Evolutionary conservation across 1,284 basidiomycete species (phyloP).

Genomic region (Sporisorium iseilematis-ciliati): DNA sequence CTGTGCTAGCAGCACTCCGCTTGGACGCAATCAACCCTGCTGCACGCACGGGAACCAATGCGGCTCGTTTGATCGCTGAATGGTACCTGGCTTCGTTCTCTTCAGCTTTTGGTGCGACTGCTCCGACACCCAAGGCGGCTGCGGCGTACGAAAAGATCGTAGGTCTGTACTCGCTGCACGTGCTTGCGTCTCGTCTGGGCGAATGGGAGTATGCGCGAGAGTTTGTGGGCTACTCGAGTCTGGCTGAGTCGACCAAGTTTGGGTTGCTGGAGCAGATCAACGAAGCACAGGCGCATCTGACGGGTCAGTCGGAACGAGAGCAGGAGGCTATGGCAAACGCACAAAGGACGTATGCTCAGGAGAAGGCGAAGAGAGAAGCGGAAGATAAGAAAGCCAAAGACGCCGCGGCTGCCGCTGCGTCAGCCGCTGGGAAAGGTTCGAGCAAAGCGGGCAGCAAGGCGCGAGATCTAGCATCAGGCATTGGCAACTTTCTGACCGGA

Average conservation of each 20-base stretch:
- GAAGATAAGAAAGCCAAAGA: slow-evolving; percentile 45
- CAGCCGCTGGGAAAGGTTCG: slow-evolving; percentile 9
- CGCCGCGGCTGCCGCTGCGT: slow-evolving; percentile 11
- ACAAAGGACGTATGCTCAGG: slow-evolving; percentile 42
- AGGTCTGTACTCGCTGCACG: slow-evolving; percentile 55
- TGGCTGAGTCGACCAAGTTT: slow-evolving; percentile 47
- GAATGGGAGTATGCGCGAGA: slow-evolving; percentile 63
- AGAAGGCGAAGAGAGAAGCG: slow-evolving; percentile 41
- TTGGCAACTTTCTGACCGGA: slow-evolving; percentile 37
- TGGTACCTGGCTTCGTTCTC: slow-evolving; percentile 56
- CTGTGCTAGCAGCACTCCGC: slow-evolving; percentile 54
- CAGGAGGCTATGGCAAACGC: slow-evolving; percentile 33
- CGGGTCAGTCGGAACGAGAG: slow-evolving; percentile 36
- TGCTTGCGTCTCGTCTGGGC: slow-evolving; percentile 47
- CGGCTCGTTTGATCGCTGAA: slow-evolving; percentile 55
- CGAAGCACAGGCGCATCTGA: slow-evolving; percentile 29
- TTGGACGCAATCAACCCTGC: slow-evolving; percentile 35
- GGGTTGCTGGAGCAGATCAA: slow-evolving; percentile 49
- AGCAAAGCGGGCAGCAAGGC: slow-evolving; percentile 26
- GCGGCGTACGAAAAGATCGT: slow-evolving; percentile 56
- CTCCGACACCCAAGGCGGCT: slow-evolving; percentile 31
- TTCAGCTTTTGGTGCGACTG: slow-evolving; percentile 25
- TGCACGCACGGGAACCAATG: slow-evolving; percentile 35
- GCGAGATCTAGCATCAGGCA: slow-evolving; percentile 23
- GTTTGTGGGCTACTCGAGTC: slow-evolving; percentile 54